phyloP scores from a whole-genome alignment of 352 stramenopile genomes.

The Salisapilia sapeloensis region DNA sequence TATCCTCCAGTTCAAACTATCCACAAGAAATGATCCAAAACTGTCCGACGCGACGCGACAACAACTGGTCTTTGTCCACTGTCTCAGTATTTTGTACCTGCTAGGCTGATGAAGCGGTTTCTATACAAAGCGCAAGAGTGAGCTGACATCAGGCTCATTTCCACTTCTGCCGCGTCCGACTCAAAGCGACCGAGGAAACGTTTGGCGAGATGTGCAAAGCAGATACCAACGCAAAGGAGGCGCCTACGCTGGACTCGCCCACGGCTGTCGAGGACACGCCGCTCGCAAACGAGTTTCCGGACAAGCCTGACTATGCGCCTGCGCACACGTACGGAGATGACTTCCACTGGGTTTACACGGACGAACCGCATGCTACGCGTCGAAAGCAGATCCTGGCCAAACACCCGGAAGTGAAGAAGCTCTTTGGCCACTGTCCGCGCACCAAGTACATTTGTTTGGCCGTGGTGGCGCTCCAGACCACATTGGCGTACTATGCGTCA shows the following conservation, averaged over 20 bases:
- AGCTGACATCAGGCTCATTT: neutral
- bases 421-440: slow-evolving; percentile 70
- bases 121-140: no score
- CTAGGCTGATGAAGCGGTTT: no score
- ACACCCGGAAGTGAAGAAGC: slow-evolving; percentile 82
- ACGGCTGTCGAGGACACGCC: slow-evolving; percentile 13
- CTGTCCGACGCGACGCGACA: no score
- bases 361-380: slow-evolving; percentile 79
- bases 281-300: slow-evolving; percentile 8
- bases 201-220: slow-evolving; percentile 11
- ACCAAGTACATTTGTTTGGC: slow-evolving; percentile 77
- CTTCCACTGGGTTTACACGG: slow-evolving; percentile 71
- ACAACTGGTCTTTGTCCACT: no score
- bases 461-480: slow-evolving; percentile 70
- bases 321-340: slow-evolving; percentile 27
- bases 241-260: slow-evolving; percentile 12
- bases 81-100: no score
- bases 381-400: slow-evolving; percentile 74
- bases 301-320: slow-evolving; percentile 24
- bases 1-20: no score
- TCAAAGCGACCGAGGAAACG: slow-evolving; percentile 1
- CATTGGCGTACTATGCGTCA: slow-evolving; percentile 47
- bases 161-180: neutral
- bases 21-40: no score
- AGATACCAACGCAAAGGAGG: slow-evolving; percentile 12